Evolutionary conservation across 352 stramenopile species (phyloP), one percentile per base, ranked within the genome.

Genomic region (Phytophthora kernoviae): DNA sequence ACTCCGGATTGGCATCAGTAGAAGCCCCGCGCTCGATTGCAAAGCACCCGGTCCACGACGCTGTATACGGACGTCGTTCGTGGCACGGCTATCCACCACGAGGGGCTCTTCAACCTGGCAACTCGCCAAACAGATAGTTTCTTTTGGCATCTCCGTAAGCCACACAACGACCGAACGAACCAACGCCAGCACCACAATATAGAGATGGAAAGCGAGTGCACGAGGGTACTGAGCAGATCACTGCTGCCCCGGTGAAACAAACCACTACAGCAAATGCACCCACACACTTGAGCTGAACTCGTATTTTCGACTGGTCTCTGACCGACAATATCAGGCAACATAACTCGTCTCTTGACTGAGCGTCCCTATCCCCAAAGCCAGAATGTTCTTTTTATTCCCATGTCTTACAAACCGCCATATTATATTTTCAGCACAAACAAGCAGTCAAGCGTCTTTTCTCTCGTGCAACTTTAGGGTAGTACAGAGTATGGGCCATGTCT

Each of bases 31-130:
- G 6, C 24, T 30, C 24, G 24, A 30, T 30, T 30, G 24, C 24
- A 6, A 30, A 30, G 24, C 24, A 7, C 3, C 24, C 24, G 24
- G 24, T 30, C 24, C 24, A 30, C 24, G 24, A 30, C 24, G 24
- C 24, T 30, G 24, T 30, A 30, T 30, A 30, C 24, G 24, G 24
- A 30, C 24, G 24, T 30, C 24, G 24, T 44, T 18, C 54, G 9
- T 10, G 27, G 32, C 57, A 51, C 40, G 55, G 4, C 56, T 63
- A 72, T 70, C 62, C 62, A 70, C 26, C 17, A n/a, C 20, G 47
- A 39, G 40, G 21, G 17, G 46, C 33, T 36, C 44, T 64, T 63
- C 21, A 58, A 54, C 39, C 21, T 34, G 58, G n/a, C 7, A 11
- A 12, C 18, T n/a, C 37, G 43, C 22, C 30, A 14, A 34, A 59